phyloP scores from a whole-genome alignment of 2,329 filamentous ascomycete genomes.

The Clarireedia hainanense region DNA sequence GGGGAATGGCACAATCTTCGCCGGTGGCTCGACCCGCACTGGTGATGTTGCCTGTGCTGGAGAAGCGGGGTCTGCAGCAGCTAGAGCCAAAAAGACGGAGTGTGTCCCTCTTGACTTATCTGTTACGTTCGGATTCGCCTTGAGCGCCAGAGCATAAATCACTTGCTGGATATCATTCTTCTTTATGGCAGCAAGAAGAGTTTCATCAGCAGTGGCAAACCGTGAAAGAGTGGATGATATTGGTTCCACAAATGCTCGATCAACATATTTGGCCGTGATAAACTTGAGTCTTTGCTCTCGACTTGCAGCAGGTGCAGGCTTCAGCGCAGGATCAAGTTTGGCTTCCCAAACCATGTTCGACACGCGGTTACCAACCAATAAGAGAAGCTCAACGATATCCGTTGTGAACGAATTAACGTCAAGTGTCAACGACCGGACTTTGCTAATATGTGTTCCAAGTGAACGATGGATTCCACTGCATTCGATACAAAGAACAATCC shows the following conservation, averaged over 20 bases:
- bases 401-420: constrained; percentile 95
- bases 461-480: constrained; percentile 97
- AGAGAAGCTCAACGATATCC: constrained; percentile 89
- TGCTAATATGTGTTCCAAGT: constrained; percentile 94
- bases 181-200: constrained; percentile 85
- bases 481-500: constrained; percentile 93
- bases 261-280: constrained; percentile 91
- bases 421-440: constrained; percentile 87
- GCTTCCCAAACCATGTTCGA: constrained; percentile 98
- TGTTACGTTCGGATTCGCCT: constrained; percentile 76
- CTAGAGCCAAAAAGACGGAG: constrained; percentile 82
- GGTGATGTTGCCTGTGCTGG: constrained; percentile 46
- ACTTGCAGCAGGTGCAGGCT: constrained; percentile 69
- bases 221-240: constrained; percentile 68
- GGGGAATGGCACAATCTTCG: constrained; percentile 63
- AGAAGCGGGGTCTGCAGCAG: constrained; percentile 82
- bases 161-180: constrained; percentile 93
- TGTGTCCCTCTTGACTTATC: constrained; percentile 87
- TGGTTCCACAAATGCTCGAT: constrained; percentile 71
- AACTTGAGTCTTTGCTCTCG: constrained; percentile 89
- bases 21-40: constrained; percentile 33
- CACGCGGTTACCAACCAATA: constrained; percentile 86
- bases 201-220: constrained; percentile 76
- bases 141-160: constrained; percentile 79
- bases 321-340: constrained; percentile 61